Conservation (phyloP, 306 rosid genomes). For the Quercus gilva region DNA sequence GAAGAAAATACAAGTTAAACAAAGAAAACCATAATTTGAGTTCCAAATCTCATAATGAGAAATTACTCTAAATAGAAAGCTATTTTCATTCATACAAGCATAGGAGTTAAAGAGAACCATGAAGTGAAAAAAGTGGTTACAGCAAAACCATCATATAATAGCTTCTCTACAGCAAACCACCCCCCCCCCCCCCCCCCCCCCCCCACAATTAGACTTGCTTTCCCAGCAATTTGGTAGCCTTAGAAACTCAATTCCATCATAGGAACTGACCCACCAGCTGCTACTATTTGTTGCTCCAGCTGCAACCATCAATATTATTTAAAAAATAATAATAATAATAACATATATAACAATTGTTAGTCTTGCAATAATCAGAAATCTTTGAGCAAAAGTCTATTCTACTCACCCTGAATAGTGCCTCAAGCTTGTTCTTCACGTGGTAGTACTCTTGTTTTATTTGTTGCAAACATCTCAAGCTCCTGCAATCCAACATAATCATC, state of each 20-base stretch:
- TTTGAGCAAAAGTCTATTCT: not conserved
- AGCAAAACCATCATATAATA: conserved; percentile 24
- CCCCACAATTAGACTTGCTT: conserved; percentile 14
- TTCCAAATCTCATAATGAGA: not conserved
- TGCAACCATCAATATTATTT: conserved; percentile 38
- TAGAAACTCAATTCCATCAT: conserved; percentile 50
- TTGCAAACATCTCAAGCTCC: conserved; percentile 83
- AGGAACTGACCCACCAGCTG: conserved; percentile 95
- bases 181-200: too few relatives aligned
- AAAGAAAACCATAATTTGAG: not conserved
- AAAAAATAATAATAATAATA: not conserved
- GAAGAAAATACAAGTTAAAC: not conserved
- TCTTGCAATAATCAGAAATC: not conserved
- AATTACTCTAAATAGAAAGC: conserved; percentile 26
- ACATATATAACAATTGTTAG: not conserved
- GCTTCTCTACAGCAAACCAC: conserved; percentile 46
- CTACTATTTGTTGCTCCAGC: conserved; percentile 90
- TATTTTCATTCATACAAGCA: conserved; percentile 48
- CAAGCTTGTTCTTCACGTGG: conserved; percentile 84
- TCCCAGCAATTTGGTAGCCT: conserved; percentile 15
- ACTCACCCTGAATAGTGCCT: conserved; percentile 69
- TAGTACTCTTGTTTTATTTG: conserved; percentile 85
- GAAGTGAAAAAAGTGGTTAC: conserved; percentile 31
- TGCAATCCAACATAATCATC: conserved; percentile 30
- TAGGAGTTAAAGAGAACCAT: conserved; percentile 36